Evolutionary conservation across 23 red algal genomes (phyloP).

Genomic region (Rhodosorus marinus): DNA sequence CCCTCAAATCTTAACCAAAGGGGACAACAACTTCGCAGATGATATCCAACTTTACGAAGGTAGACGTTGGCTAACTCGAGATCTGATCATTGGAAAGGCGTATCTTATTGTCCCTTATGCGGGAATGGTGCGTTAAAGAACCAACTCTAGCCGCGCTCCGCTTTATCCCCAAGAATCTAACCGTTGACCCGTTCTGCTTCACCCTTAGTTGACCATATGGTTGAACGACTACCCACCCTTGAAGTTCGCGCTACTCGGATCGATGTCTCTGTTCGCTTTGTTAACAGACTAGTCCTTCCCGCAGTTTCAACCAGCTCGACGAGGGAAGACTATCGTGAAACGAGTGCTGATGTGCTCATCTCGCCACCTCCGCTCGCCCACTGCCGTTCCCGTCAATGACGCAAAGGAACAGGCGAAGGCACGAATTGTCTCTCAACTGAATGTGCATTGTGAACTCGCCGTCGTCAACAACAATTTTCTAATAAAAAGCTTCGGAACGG

Average conservation of each 20-base stretch:
- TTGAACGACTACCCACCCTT: slow-evolving; percentile 76
- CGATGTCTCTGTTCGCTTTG: background rate
- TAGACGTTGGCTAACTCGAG: slow-evolving; percentile 47
- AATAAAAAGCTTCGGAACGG: too few relatives aligned
- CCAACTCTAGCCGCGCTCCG: background rate
- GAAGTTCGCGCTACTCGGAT: slow-evolving; percentile 44
- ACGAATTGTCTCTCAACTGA: too few relatives aligned
- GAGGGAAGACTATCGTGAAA: too few relatives aligned
- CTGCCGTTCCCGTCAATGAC: too few relatives aligned
- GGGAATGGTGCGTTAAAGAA: slow-evolving; percentile 19
- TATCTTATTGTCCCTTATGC: slow-evolving; percentile 59
- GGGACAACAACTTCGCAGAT: slow-evolving; percentile 95
- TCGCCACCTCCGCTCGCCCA: too few relatives aligned
- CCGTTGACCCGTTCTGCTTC: background rate
- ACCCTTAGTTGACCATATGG: slow-evolving; percentile 46
- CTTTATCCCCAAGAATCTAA: background rate
- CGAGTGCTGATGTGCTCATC: too few relatives aligned
- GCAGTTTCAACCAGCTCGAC: too few relatives aligned
- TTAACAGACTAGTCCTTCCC: background rate
- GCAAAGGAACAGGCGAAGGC: too few relatives aligned
- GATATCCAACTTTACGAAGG: slow-evolving; percentile 73
- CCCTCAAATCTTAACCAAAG: slow-evolving; percentile 28
- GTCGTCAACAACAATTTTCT: too few relatives aligned
- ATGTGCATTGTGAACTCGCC: too few relatives aligned
- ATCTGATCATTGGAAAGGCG: slow-evolving; percentile 52